Base-by-base conservation (phyloP, 2,329 filamentous ascomycete genomes). In the Gyromitra esculenta region DNA sequence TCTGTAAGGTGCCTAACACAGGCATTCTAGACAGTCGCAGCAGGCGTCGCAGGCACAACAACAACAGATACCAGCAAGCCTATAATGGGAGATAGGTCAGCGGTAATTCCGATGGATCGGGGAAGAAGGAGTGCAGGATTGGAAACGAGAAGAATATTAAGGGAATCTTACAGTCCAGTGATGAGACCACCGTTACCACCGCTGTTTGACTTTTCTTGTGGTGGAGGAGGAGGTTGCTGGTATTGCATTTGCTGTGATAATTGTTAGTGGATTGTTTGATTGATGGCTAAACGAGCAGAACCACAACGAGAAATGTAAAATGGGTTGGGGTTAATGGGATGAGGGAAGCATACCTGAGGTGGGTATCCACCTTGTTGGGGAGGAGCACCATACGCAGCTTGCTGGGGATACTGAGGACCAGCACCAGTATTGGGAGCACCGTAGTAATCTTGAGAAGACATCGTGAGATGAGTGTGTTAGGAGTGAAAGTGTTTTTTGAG, bases 41-140 rank as follows among this genome's bases (percentile, higher is more conserved):
- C 77, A 78, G 35, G 69, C 75, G 35, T 78, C 77, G 15, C 77
- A 78, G 15, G 77, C 77, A 35, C 77, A 78, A 50, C 77, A 78
- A 70, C 74, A 77, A 39, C 77, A 78, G 39, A 78, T 68, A 70
- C 68, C 75, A 6, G 77, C 77, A 15, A 78, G 75, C 60, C 77
- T 78, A 74, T 57, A 21, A 15, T 41, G 43, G 7, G 37, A 21
- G 8, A 52, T 62, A 60, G 72, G 39, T 69, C 25, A 70, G 50
- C 52, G 60, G 52, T 21, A 56, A 63, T 56, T 52, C n/a, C 62
- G n/a, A 43, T 7, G n/a, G 21, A 11, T 43, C 31, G n/a, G 15
- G 15, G 21, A 57, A 21, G 31, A 31, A 11, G 11, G 15, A n/a
- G 31, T n/a, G 31, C 25, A 4, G 41, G 13, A 54, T 15, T 41